phyloP scores from a whole-genome alignment of 192 early-diverging fungal genomes.

The Mortierella antarctica region DNA sequence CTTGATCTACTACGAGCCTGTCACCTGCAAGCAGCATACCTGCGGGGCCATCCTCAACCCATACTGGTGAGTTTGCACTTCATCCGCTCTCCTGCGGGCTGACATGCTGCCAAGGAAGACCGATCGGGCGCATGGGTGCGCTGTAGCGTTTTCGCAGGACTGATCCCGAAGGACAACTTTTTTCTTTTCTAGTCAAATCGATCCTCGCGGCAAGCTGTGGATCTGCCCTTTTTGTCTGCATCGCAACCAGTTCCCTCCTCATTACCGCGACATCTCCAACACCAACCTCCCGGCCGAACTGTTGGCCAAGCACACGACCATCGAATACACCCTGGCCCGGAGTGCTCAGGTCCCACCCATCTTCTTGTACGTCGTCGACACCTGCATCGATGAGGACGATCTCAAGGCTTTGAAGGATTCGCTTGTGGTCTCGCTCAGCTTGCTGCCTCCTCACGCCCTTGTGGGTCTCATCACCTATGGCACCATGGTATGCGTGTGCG shows the following conservation, averaged over 20 bases:
- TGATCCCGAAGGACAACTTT: not conserved
- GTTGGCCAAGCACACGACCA: constrained; percentile 90
- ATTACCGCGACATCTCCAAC: constrained; percentile 95
- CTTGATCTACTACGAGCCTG: constrained; percentile 96
- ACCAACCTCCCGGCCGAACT: constrained; percentile 95
- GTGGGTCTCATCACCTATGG: constrained; percentile 98
- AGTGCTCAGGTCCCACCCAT: constrained; percentile 91
- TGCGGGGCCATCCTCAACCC: constrained; percentile 98
- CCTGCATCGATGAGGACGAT: constrained; percentile 95
- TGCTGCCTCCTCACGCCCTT: constrained; percentile 91
- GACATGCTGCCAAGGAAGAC: no score
- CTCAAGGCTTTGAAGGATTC: constrained; percentile 96
- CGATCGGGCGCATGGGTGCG: not conserved
- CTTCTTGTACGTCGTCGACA: constrained; percentile 97
- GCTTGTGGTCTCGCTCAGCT: constrained; percentile 87
- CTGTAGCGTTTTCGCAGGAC: not conserved
- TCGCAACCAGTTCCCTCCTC: constrained; percentile 96
- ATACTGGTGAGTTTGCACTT: constrained; percentile 81
- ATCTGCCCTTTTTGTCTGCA: constrained; percentile 99
- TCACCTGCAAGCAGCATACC: constrained; percentile 90
- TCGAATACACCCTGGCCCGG: constrained; percentile 94
- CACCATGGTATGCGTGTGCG: constrained; percentile 81
- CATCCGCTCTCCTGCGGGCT: not conserved
- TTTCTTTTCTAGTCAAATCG: constrained; percentile 81
- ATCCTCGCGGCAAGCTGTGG: constrained; percentile 96